phyloP scores from a whole-genome alignment of 1,284 basidiomycete species.

The Trichosporon ovoides region DNA sequence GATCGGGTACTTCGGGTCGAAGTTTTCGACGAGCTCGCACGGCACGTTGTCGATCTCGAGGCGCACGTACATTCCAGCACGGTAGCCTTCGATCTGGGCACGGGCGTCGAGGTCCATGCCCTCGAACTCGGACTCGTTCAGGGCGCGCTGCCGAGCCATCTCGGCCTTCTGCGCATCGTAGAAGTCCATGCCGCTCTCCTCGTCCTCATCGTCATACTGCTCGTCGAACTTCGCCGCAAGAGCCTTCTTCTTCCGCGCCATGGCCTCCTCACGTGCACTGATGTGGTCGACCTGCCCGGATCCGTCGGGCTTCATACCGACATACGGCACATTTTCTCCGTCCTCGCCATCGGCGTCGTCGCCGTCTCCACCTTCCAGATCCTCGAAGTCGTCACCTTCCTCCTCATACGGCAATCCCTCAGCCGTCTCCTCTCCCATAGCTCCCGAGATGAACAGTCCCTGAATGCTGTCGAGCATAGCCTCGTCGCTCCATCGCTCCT shows the following conservation, averaged over 20 bases:
- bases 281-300: constrained; percentile 26
- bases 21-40: constrained; percentile 87
- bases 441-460: constrained; percentile 84
- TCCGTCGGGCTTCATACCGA: constrained; percentile 41
- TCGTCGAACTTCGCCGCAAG: constrained; percentile 95
- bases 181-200: constrained; percentile 66
- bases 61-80: constrained; percentile 89
- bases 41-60: constrained; percentile 81
- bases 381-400: constrained; percentile 53
- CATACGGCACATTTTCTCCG: constrained; percentile 45
- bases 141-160: constrained; percentile 73
- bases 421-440: constrained; percentile 37
- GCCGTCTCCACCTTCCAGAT: constrained; percentile 51
- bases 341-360: constrained; percentile 53
- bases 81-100: constrained; percentile 80
- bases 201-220: constrained; percentile 83
- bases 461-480: constrained; percentile 79
- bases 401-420: constrained; percentile 51
- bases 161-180: constrained; percentile 90
- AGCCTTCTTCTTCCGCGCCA: constrained; percentile 82
- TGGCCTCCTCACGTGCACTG: constrained; percentile 54
- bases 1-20: constrained; percentile 85
- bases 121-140: constrained; percentile 84
- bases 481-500: constrained; percentile 73
- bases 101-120: constrained; percentile 72